A percentile compares a stretch with the other conserved stretches of the same genome.
phyloP scores from a whole-genome alignment of 176 grass and related monocot species.

The Puccinellia tenuiflora region DNA sequence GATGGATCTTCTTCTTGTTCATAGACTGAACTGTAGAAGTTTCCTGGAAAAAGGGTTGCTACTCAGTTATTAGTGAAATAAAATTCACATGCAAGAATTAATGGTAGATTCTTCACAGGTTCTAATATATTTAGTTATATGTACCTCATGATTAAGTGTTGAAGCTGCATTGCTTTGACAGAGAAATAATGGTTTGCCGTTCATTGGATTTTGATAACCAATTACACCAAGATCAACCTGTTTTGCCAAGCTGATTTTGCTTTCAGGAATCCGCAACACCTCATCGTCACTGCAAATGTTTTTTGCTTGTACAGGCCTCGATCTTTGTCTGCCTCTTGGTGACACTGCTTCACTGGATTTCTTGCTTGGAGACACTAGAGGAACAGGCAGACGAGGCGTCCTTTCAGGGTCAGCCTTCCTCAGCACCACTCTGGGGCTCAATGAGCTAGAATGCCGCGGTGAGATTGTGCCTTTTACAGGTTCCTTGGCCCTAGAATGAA shows the following conservation, averaged over 20 bases:
- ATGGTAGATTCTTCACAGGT: neutral
- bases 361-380: neutral
- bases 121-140: neutral
- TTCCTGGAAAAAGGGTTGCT: conserved; percentile 24
- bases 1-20: conserved; percentile 23
- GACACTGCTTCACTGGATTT: conserved; percentile 31
- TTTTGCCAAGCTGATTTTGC: conserved; percentile 11
- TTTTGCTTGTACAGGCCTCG: conserved; percentile 26
- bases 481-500: conserved; percentile 7
- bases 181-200: conserved; percentile 13
- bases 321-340: conserved; percentile 35
- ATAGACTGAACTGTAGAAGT: neutral
- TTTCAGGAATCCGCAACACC: neutral
- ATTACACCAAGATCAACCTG: conserved; percentile 7
- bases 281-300: neutral
- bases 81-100: neutral
- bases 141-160: conserved; percentile 30
- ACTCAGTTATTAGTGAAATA: neutral
- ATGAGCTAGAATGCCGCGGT: conserved; percentile 12
- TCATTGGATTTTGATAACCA: neutral
- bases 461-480: conserved; percentile 25
- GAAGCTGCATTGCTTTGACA: conserved; percentile 7
- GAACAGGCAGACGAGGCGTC: neutral
- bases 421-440: conserved; percentile 36
- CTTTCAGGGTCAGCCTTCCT: conserved; percentile 39